phyloP scores from a whole-genome alignment of 805 yeast species.

The Sugiyamaella mastotermitis region DNA sequence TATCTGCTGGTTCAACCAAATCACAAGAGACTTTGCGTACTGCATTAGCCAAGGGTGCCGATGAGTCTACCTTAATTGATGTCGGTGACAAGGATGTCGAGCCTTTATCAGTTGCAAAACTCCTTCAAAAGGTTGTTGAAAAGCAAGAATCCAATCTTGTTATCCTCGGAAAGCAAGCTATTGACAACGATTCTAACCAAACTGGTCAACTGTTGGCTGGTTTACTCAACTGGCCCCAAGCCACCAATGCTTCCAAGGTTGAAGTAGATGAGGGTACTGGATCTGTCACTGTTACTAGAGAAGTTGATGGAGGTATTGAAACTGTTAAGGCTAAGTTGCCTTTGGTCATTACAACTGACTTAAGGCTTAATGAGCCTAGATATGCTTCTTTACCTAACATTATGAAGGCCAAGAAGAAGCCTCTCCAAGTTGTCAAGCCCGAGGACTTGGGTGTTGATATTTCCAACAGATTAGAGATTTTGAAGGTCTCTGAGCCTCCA shows the following conservation, averaged over 20 bases:
- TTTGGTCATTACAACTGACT: constrained; percentile 82
- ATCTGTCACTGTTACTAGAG: constrained; percentile 70
- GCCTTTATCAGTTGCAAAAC: constrained; percentile 85
- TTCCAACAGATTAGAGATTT: constrained; percentile 55
- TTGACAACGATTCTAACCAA: constrained; percentile 91
- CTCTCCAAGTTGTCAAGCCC: constrained; percentile 59
- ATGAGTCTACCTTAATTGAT: constrained; percentile 75
- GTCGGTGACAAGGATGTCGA: constrained; percentile 69
- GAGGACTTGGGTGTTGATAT: constrained; percentile 67
- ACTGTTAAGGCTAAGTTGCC: constrained; percentile 75
- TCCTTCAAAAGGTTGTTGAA: constrained; percentile 67
- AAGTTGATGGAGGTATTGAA: constrained; percentile 93
- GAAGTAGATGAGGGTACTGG: constrained; percentile 54
- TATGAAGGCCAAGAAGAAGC: constrained; percentile 98
- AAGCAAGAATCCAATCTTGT: constrained; percentile 69
- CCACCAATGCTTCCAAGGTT: constrained; percentile 88
- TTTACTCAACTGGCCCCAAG: constrained; percentile 90
- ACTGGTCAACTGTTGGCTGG: constrained; percentile 98
- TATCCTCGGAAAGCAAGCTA: constrained; percentile 92
- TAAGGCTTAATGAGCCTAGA: constrained; percentile 91
- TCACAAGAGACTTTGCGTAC: constrained; percentile 83
- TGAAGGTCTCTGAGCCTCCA: constrained; percentile 82
- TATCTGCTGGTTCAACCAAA: constrained; percentile 81
- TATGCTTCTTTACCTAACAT: constrained; percentile 93
- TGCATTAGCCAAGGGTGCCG: constrained; percentile 94